phyloP scores from a whole-genome alignment of 495 filamentous ascomycete species.

The Bombardia bombarda region DNA sequence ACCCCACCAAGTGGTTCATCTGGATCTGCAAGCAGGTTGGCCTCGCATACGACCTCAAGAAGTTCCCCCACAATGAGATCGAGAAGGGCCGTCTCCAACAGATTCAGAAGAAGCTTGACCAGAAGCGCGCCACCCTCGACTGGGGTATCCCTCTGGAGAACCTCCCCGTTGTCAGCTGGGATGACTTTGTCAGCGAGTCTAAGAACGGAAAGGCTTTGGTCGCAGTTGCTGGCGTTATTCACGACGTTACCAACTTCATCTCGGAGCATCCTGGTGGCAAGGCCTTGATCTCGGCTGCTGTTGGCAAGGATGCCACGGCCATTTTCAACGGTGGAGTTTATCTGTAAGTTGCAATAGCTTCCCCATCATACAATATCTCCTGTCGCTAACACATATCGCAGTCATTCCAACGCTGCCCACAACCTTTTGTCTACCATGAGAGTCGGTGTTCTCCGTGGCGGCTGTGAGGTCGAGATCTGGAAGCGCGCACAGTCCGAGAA shows the following conservation, averaged over 20 bases:
- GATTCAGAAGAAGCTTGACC: slow-evolving; percentile 97
- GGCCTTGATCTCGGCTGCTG: slow-evolving; percentile 82
- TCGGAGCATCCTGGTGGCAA: slow-evolving; percentile 96
- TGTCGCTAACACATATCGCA: neutral
- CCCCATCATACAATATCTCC: neutral
- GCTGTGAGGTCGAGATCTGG: slow-evolving; percentile 98
- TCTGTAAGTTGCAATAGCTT: slow-evolving; percentile 34
- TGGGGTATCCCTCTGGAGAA: slow-evolving; percentile 94
- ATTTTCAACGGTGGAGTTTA: slow-evolving; percentile 99
- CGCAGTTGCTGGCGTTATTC: slow-evolving; percentile 88
- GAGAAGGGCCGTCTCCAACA: slow-evolving; percentile 98
- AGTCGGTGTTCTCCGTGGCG: slow-evolving; percentile 91
- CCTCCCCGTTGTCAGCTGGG: slow-evolving; percentile 93
- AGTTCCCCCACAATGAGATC: slow-evolving; percentile 96
- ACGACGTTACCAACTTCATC: slow-evolving; percentile 92
- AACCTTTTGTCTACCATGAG: slow-evolving; percentile 95
- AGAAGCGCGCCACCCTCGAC: slow-evolving; percentile 84
- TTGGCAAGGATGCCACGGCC: slow-evolving; percentile 96
- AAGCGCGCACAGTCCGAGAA: slow-evolving; percentile 88
- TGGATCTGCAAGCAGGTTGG: slow-evolving; percentile 90
- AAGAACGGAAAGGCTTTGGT: slow-evolving; percentile 76
- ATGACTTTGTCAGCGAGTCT: slow-evolving; percentile 83
- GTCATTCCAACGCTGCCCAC: slow-evolving; percentile 93
- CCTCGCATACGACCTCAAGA: slow-evolving; percentile 90
- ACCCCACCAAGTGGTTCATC: slow-evolving; percentile 98